Conservation (phyloP, 2,329 filamentous ascomycete species). For the Penicillium sp. region DNA sequence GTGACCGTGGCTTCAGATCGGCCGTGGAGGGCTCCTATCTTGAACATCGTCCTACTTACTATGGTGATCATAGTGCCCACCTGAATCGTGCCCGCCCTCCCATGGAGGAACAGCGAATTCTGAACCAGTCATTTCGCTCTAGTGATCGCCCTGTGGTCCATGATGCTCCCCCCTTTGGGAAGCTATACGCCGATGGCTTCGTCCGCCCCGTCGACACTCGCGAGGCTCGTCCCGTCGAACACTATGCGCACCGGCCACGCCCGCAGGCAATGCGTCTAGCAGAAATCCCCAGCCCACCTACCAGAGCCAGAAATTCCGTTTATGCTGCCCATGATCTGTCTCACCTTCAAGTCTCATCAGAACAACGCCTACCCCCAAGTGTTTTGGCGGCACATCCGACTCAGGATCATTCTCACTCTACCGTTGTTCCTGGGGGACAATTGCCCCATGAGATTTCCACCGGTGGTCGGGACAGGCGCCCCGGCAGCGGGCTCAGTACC, state of each 20-base stretch:
- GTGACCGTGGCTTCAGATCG: slow-evolving; percentile 18
- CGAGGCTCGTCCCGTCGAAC: slow-evolving; percentile 20
- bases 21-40: slow-evolving; percentile 11
- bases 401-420: slow-evolving; percentile 16
- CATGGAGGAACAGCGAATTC: slow-evolving; percentile 11
- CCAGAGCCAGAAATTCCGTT: slow-evolving; percentile 9
- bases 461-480: slow-evolving; percentile 15
- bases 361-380: slow-evolving; percentile 11
- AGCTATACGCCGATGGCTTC: slow-evolving; percentile 36
- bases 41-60: slow-evolving; percentile 16
- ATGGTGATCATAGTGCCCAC: slow-evolving; percentile 17
- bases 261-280: slow-evolving; percentile 11
- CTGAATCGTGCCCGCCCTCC: slow-evolving; percentile 7
- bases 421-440: slow-evolving; percentile 6
- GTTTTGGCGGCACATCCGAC: slow-evolving; percentile 7
- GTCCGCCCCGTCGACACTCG: slow-evolving; percentile 31
- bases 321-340: slow-evolving; percentile 14
- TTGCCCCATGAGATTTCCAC: slow-evolving; percentile 8
- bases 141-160: slow-evolving; percentile 15
- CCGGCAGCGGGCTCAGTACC: slow-evolving; percentile 12
- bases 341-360: slow-evolving; percentile 9
- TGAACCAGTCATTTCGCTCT: slow-evolving; percentile 14
- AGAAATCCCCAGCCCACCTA: slow-evolving; percentile 14
- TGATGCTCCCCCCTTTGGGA: slow-evolving; percentile 19
- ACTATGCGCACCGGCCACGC: slow-evolving; percentile 14